A percentile compares a stretch with the other conserved stretches of the same genome.
phyloP scores from a whole-genome alignment of 2,329 filamentous ascomycete genomes.

The Colletotrichum scovillei region DNA sequence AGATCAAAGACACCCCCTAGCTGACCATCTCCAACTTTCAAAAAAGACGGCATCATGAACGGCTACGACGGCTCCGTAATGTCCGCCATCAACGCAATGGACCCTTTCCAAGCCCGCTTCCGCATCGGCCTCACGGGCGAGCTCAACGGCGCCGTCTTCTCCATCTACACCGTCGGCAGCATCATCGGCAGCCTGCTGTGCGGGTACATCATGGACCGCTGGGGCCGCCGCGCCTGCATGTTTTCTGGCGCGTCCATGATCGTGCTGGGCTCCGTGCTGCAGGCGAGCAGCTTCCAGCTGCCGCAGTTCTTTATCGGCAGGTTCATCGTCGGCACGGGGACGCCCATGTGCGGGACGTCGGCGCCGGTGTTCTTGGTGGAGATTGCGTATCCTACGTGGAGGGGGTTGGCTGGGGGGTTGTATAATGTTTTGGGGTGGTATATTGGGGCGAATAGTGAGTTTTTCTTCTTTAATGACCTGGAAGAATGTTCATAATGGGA shows the following conservation, averaged over 20 bases:
- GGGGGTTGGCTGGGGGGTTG: conserved; percentile 36
- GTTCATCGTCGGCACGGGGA: conserved; percentile 35
- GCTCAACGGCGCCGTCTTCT: conserved; percentile 33
- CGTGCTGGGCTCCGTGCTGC: conserved; percentile 36
- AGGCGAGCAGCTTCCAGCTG: conserved; percentile 34
- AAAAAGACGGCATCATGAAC: conserved; percentile 31
- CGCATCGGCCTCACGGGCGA: conserved; percentile 33
- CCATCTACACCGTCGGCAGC: conserved; percentile 37
- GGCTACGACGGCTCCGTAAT: conserved; percentile 37
- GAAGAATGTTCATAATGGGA: neutral
- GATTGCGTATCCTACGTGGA: conserved; percentile 38
- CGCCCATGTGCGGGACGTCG: conserved; percentile 35
- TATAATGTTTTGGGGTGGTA: conserved; percentile 38
- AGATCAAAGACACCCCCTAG: no score
- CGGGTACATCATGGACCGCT: conserved; percentile 38
- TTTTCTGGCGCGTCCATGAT: conserved; percentile 34
- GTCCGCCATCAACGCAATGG: conserved; percentile 37
- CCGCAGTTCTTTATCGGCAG: conserved; percentile 37
- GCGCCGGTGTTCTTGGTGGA: conserved; percentile 37
- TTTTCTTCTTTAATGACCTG: no score
- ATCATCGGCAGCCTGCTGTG: conserved; percentile 33
- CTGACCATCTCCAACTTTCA: neutral
- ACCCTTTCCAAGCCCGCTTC: conserved; percentile 36
- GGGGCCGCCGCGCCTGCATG: conserved; percentile 36
- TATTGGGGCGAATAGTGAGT: conserved; percentile 37